These are phyloP conservation scores for Herpetomonas samuelpessoai DNA, from an alignment of 208 protist genomes.

Conservation along the genomic window DNA sequence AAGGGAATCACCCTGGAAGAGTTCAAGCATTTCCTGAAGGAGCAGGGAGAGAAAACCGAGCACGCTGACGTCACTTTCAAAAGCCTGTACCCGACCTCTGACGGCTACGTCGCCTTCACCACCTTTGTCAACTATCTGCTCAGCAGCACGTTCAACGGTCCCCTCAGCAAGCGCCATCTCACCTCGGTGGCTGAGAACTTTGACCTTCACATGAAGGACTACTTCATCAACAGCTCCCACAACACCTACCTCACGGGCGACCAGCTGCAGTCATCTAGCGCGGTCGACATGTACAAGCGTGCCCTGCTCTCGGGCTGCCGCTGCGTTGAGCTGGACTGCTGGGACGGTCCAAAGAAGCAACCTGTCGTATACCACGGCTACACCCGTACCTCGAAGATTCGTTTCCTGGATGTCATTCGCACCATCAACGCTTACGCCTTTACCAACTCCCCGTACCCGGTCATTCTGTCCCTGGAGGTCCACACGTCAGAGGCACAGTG, in stretches of 20 bases:
- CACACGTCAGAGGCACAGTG: conserved; percentile 44
- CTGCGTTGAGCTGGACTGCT: conserved; percentile 70
- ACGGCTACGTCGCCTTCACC: conserved; percentile 24
- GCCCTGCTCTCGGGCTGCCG: conserved; percentile 42
- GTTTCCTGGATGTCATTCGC: conserved; percentile 38
- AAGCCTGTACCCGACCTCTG: conserved; percentile 13
- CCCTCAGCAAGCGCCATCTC: conserved; percentile 18
- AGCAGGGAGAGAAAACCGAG: conserved; percentile 24
- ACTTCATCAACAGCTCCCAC: conserved; percentile 90
- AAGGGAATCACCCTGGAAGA: conserved; percentile 34
- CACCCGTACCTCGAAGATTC: conserved; percentile 61
- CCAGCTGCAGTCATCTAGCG: conserved; percentile 66
- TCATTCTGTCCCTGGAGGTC: conserved; percentile 69
- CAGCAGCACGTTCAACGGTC: conserved; percentile 29
- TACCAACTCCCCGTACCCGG: conserved; percentile 31
- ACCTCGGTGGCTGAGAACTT: conserved; percentile 41
- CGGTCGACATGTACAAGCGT: conserved; percentile 48
- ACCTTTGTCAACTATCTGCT: conserved; percentile 37
- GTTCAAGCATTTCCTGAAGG: conserved; percentile 34
- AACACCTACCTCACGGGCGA: conserved; percentile 94
- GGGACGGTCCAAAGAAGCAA: conserved; percentile 50
- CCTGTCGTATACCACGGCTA: conserved; percentile 73
- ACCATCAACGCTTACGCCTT: conserved; percentile 54
- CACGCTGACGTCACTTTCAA: conserved; percentile 15
- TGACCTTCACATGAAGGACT: conserved; percentile 45